Base-by-base conservation (phyloP, 2,329 filamentous ascomycete genomes). In the Penicillium vulpinum region DNA sequence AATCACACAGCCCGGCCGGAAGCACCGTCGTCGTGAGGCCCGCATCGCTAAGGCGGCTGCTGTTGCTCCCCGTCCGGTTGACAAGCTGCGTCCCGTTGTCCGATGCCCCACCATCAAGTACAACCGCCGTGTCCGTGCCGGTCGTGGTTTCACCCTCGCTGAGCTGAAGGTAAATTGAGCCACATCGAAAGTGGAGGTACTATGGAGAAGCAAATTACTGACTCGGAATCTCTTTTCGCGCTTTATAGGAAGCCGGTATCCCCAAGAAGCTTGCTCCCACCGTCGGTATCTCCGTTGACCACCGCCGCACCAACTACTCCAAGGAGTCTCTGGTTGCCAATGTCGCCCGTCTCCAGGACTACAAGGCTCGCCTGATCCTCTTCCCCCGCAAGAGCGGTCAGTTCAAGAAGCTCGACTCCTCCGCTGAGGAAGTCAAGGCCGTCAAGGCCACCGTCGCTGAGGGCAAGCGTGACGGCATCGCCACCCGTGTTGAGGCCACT, bases 101-200 rank as follows among this genome's bases (percentile, higher is more conserved):
- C 90, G 92, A 84, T 97, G 93, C 89, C 93, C 94, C 77, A 93
- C 91, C 74, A 82, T 97, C 85, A 96, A 95, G 87, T 96, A 99
- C 87, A 99, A 99, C 91, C 92, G 94, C 78, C 92, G 92, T 78
- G 90, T 95, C 77, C 89, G 94, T 79, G 87, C 91, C 77, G 94
- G 94, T 80, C 92, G 94, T 85, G 94, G 94, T 79, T 99, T 99
- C 89, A 91, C 93, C 73, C 85, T 97, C 70, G 85, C 88, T 83
- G 94, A 99, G 87, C 86, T 99, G 79, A 99, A 99, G 92, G 93
- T 97, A 89, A 69, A 65, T 66, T 64, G 52, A 56, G 58, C 40
- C 33, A 54, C 31, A 35, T 31, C 49, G 24, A 33, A 43, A 38
- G 13, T 49, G 40, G 31, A 52, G 40, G 31, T 8, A 18, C 13